Base-by-base conservation (phyloP, 129 eudicot genomes). In the Dittrichia graveolens region DNA sequence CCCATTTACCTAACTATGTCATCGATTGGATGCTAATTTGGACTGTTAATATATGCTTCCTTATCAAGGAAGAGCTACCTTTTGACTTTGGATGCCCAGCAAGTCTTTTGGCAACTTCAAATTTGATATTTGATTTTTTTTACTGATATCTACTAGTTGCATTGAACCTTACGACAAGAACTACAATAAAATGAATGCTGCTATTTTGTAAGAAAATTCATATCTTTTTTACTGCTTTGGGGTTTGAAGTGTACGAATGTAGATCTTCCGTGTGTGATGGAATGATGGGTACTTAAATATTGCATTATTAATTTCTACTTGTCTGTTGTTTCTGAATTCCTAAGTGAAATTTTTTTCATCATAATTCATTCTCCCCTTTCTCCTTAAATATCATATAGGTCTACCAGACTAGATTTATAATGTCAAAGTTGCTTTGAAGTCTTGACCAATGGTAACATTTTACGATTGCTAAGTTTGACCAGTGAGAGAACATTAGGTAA, bases 61-160 rank as follows among this genome's bases (percentile, higher is more conserved):
- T 5, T 52, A 49, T 61, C 9, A 24, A 66, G 39, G 16, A 67
- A 11, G 34, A 34, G 45, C 74, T 58, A 34, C 68, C 7, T 18
- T 72, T 72, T 60, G 69, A 61, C 77, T 72, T 59, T 59, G 68
- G 19, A 57, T 55, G 65, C 16, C 37, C 8, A 64, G 8, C 65
- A 41, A 70, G 65, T 40, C 14, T 41, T 24, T 13, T 55, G 48
- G 41, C 12, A 40, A 24, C 75, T 56, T 71, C 43, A 55, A 9
- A 14, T 46, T 44, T 42, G 13, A 43, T 47, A n/a, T 67, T 48
- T 65, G 19, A 3, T 11, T 44, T 65, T 31, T 31, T 70, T 18
- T 18, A 67, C 35, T 48, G 73, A 10, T 3, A 35, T 48, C 11
- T 67, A 49, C 57, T 57, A 70, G 53, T 40, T 54, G 64, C 75